Evolutionary conservation across 257 asterid genomes (phyloP).

Genomic region (Nicotiana benthamiana): DNA sequence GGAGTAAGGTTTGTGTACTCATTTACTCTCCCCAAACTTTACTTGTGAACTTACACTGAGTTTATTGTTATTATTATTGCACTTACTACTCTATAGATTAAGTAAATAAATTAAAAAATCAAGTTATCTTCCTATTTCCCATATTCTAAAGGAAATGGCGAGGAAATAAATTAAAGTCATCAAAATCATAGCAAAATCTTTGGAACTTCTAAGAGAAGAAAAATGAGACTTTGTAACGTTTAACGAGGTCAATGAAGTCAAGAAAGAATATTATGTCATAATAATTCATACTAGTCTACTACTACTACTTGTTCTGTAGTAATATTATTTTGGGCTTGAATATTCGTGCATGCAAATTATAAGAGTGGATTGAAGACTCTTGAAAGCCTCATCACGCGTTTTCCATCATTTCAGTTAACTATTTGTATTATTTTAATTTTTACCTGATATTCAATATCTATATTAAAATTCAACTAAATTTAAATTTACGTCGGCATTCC

Average conservation of each 20-base stretch:
- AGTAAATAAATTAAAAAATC: not conserved
- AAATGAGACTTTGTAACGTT: constrained; percentile 10
- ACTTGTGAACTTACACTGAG: too few species aligned
- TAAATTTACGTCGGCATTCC: fast-evolving
- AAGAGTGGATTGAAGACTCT: not conserved
- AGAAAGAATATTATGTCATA: not conserved
- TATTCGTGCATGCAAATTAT: not conserved
- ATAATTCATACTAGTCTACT: not conserved
- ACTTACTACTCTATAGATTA: not conserved
- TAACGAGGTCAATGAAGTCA: constrained; percentile 36
- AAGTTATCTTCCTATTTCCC: not conserved
- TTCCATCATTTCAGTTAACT: not conserved
- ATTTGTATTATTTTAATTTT: too few species aligned
- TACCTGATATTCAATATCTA: too few species aligned
- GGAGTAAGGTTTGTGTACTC: too few species aligned
- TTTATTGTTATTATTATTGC: too few species aligned
- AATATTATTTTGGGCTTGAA: not conserved
- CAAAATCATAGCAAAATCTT: not conserved
- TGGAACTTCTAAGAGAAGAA: constrained; percentile 6
- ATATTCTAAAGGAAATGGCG: not conserved
- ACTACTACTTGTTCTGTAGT: not conserved
- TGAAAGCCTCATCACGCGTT: not conserved
- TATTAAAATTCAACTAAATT: too few species aligned
- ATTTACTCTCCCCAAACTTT: too few species aligned
- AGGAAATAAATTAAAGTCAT: not conserved